Evolutionary conservation across 805 yeast genomes (phyloP), one percentile per base, ranked within the genome.

Genomic region (Wickerhamomyces canadensis): DNA sequence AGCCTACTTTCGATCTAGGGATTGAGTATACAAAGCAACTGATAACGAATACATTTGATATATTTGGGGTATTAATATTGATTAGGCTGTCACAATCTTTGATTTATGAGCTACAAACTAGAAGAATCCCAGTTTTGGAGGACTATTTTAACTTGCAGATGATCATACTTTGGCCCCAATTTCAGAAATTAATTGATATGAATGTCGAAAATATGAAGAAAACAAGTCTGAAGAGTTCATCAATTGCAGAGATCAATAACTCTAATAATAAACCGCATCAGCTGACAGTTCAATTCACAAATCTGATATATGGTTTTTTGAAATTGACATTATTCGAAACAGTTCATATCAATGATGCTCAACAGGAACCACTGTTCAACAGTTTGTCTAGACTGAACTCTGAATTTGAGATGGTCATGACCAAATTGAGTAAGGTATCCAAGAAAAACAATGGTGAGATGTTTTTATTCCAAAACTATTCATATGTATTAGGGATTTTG

Each of bases 161-260:
- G 43, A 73, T 86, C 35, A 57, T 72, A 4, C 62, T 91, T 31
- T 93, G 98, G 98, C 96, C 97, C 0, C 77, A 74, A 41, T 84
- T 89, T 52, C 89, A 88, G 51, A 70, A 68, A 32, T 65, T 86
- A 24, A 72, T 89, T 29, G 96, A 88, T 55, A 62, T 74, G 24
- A 85, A 91, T 49, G 81, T 95, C 49, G 83, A 78, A 16, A 74
- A 79, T 34, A 56, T 79, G 82, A 43, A 74, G 68, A 36, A 72
- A 72, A 14, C 58, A 58, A 33, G 66, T 47, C 41, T 72, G 15
- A 63, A 60, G 55, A 43, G 48, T 19, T 51, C 58, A 7, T 49
- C 52, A 15, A 49, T 53, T 9, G 41, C 54, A 6, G 47, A 59
- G 13, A 58, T 63, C 27, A 57, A 62, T 10, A n/a, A n/a, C n/a